Evolutionary conservation across 2,329 filamentous ascomycete species (phyloP).

Genomic region (Arthrobotrys iridis): DNA sequence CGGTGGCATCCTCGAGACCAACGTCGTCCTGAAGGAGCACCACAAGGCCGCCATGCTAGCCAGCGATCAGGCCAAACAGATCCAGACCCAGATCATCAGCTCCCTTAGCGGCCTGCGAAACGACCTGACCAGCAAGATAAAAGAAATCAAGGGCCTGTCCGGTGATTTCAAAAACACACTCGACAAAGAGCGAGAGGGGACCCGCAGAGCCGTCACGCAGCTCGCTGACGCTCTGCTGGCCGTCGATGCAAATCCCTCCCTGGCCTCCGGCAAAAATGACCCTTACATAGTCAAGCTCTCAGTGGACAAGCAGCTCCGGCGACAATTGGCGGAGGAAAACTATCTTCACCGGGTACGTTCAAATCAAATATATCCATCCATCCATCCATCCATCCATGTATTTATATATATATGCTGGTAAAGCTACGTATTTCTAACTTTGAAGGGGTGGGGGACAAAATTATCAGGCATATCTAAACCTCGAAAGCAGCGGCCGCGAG

Average conservation of each 20-base stretch:
- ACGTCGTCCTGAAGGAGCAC: conserved; percentile 80
- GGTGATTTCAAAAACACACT: conserved; percentile 98
- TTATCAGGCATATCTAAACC: conserved; percentile 84
- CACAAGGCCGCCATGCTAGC: conserved; percentile 83
- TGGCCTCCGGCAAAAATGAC: conserved; percentile 85
- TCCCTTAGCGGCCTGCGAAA: conserved; percentile 85
- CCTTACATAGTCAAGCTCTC: conserved; percentile 86
- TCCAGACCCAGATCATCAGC: conserved; percentile 89
- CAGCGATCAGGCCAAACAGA: conserved; percentile 86
- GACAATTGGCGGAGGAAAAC: conserved; percentile 95
- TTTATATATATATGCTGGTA: no score
- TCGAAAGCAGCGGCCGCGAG: conserved; percentile 92
- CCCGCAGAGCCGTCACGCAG: conserved; percentile 78
- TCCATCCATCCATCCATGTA: no score
- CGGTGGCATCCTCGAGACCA: conserved; percentile 87
- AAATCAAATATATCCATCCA: neutral
- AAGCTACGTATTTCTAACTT: neutral
- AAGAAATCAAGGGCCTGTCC: conserved; percentile 93
- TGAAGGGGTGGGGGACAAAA: neutral
- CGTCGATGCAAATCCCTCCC: conserved; percentile 78
- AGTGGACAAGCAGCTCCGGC: conserved; percentile 89
- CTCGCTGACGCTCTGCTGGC: conserved; percentile 84
- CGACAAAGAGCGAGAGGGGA: conserved; percentile 90
- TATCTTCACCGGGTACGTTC: conserved; percentile 85
- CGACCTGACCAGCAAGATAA: conserved; percentile 94